Conservation (phyloP, 2,329 filamentous ascomycete species). For the Amauroascus verrucosus region DNA sequence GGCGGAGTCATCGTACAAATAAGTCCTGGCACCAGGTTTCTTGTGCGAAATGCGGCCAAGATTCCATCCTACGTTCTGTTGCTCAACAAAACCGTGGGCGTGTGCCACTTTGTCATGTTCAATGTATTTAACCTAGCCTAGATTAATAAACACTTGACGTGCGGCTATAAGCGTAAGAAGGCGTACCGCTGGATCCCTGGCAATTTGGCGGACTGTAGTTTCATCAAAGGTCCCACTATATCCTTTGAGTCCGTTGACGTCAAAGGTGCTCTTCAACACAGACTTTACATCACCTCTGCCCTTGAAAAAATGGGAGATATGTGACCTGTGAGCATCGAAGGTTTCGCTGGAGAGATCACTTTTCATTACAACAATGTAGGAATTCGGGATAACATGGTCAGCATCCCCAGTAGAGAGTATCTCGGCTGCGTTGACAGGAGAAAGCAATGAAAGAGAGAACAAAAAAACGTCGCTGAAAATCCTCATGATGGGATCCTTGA, state of each 20-base stretch:
- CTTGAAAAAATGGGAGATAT: not conserved
- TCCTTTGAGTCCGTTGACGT: conserved; percentile 10
- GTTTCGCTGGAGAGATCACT: not conserved
- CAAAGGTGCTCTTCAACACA: conserved; percentile 4
- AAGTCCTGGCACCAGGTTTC: conserved; percentile 21
- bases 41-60: conserved; percentile 28
- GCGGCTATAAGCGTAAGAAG: not conserved
- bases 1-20: conserved; percentile 28
- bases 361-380: conserved; percentile 16
- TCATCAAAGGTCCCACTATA: conserved; percentile 14
- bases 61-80: conserved; percentile 25
- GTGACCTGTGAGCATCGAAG: conserved; percentile 8
- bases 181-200: conserved; percentile 1
- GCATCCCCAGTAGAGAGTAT: conserved; percentile 5
- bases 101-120: conserved; percentile 13
- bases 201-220: conserved; percentile 10
- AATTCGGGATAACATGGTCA: conserved; percentile 8
- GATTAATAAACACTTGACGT: not conserved
- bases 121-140: conserved; percentile 14
- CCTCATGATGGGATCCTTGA: conserved; percentile 2
- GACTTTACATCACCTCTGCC: not conserved
- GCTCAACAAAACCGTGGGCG: conserved; percentile 7
- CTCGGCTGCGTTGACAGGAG: conserved; percentile 10
- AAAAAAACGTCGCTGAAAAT: conserved; percentile 4
- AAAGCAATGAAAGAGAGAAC: conserved; percentile 7